A percentile compares a stretch with the other conserved stretches of the same genome.
Conservation (phyloP, 75 land plant genomes). For the Cryptomeria japonica region DNA sequence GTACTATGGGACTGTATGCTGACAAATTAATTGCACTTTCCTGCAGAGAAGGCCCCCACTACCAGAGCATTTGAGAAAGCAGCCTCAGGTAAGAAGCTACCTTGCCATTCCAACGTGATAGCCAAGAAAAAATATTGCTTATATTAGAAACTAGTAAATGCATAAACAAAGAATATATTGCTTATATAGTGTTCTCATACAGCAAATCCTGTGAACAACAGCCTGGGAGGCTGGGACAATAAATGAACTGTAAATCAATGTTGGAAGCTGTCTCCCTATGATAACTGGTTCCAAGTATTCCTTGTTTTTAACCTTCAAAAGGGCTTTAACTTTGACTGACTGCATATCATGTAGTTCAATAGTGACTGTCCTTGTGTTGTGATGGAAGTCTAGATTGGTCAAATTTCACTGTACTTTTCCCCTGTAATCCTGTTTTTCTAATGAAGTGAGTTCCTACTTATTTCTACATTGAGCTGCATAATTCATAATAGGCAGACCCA, state of each 20-base stretch:
- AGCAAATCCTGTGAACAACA: background rate
- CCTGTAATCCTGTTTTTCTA: background rate
- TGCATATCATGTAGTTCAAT: background rate
- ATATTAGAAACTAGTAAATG: background rate
- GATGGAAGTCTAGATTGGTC: background rate
- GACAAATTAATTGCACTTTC: background rate
- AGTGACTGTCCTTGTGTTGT: background rate
- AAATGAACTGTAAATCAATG: background rate
- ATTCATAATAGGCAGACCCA: background rate
- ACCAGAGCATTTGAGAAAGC: conserved; percentile 16
- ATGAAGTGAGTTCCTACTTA: background rate
- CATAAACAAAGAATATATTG: background rate
- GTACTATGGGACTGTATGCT: background rate
- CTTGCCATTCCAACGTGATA: background rate
- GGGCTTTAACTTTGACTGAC: background rate
- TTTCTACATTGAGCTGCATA: background rate
- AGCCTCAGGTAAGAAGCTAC: conserved; percentile 6
- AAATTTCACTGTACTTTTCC: background rate
- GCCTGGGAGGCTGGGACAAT: background rate
- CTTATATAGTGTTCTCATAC: background rate
- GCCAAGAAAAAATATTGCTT: background rate
- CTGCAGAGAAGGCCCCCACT: conserved; percentile 11
- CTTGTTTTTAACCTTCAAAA: background rate
- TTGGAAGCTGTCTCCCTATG: background rate
- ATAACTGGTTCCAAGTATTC: background rate